Percentiles rank a stretch among this genome's conserved stretches.
Evolutionary conservation across 441 rosid species (phyloP).

Genomic region (Mallotus japonicus): DNA sequence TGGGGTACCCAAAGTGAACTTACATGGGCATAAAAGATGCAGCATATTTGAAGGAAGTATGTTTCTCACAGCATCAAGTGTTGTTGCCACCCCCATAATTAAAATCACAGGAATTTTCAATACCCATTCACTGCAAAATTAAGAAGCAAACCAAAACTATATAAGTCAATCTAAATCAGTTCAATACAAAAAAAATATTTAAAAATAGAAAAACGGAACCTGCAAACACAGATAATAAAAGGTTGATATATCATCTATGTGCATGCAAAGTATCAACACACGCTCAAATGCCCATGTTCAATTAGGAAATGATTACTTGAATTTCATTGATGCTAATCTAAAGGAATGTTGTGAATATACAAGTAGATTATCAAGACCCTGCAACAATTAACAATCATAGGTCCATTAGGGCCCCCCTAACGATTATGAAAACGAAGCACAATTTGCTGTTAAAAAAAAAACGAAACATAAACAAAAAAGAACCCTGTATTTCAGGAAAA

Average conservation of each 20-base stretch:
- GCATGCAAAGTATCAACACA: background rate
- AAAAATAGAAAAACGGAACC: background rate
- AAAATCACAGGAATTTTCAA: conserved; percentile 73
- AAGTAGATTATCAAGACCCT: background rate
- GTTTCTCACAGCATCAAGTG: conserved; percentile 63
- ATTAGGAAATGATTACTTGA: background rate
- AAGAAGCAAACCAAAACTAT: conserved; percentile 15
- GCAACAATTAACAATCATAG: background rate
- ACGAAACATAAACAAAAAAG: background rate
- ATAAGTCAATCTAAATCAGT: background rate
- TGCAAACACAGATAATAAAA: background rate
- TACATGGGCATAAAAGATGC: conserved; percentile 59
- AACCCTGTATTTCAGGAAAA: background rate
- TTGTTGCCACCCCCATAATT: conserved; percentile 87
- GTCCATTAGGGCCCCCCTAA: no score
- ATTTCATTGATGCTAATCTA: background rate
- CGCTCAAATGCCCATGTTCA: background rate
- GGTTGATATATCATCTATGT: background rate
- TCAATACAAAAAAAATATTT: background rate
- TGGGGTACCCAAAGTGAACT: conserved; percentile 72
- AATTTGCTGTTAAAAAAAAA: conserved; percentile 1
- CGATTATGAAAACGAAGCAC: background rate
- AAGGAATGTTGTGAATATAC: background rate
- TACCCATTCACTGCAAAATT: conserved; percentile 72
- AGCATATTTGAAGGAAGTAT: conserved; percentile 61